Evolutionary conservation across 1,284 basidiomycete genomes (phyloP), one percentile per base, ranked within the genome.

Genomic region (Sphagnurus paluster): DNA sequence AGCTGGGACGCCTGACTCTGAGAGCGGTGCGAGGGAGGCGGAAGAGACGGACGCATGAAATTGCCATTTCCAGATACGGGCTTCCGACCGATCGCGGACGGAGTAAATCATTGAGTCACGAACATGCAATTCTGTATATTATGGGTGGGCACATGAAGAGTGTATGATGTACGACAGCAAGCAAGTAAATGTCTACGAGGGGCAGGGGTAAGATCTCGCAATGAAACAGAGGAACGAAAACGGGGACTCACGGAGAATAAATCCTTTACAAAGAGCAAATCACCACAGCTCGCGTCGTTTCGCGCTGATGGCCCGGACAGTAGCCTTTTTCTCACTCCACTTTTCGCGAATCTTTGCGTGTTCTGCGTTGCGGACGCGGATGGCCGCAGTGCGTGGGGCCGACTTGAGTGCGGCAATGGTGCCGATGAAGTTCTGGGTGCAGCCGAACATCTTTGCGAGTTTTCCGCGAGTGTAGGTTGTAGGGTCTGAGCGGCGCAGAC

Each of bases 271-370:
- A n/a, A n/a, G n/a, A n/a, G 41, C 34, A 34, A 49, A 58, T 68
- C 65, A 86, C 84, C 83, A 86, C 55, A 78, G 70, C 54, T 76
- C 70, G 47, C 76, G 74, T 46, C 82, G 70, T 60, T 77, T 82
- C 53, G 68, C 69, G 49, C 70, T 64, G 40, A 86, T 77, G n/a
- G 78, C 78, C 58, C 68, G 70, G 2, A 73, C 69, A 46, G 78
- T 67, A 30, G 69, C 54, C 59, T 80, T 79, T 54, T 70, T 70
- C 60, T 85, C 81, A 11, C 81, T 79, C 84, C 83, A 86, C 42
- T 67, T 68, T 24, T 68, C 74, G 49, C 74, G 69, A 26, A 65
- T 56, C 42, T 56, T 62, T 39, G 64, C 67, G 46, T 77, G 75
- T 45, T 63, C 59, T 35, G 52, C 61, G 5, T 77, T 71, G 43